Base-by-base conservation (phyloP, 768 basidiomycete species). In the Tylopilus felleus region DNA sequence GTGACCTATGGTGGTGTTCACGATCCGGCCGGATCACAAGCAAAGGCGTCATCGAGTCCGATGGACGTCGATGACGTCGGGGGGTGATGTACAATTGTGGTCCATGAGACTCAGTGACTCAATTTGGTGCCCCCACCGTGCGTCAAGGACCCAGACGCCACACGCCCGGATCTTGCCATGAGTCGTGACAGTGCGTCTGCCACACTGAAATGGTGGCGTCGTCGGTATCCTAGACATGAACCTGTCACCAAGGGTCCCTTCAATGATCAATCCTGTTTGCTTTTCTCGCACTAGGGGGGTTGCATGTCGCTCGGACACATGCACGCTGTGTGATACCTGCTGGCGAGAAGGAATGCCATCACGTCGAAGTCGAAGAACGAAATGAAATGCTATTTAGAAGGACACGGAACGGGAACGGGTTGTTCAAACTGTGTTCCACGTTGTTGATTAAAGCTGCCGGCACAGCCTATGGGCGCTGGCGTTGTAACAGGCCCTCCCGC, bases 151-250 rank as follows among this genome's bases (percentile, higher is more conserved):
- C 21, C 27, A 35, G 39, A 28, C 31, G 13, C 41, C 27, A 38
- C 47, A 44, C 38, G 40, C 23, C 19, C 48, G 61, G 60, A 55
- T 63, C 57, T 47, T 39, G 35, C 42, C 46, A 39, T 29, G 46
- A 33, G 14, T 39, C 43, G 47, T 19, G n/a, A n/a, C n/a, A n/a
- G n/a, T n/a, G 17, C 21, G 36, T 44, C 27, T 21, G 6, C 38
- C 33, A n/a, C 9, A 22, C 33, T 51, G 58, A 49, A 33, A 56
- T 12, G 16, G 44, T 49, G 55, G 45, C 60, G 51, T 45, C 8
- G n/a, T 27, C 7, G 44, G 43, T 50, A 49, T 19, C n/a, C 25
- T 45, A 44, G 45, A 38, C 45, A 28, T 23, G 13, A 8, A 19
- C 8, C 14, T n/a, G n/a, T 25, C 38, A 33, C 22, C 33, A 5